Evolutionary conservation across 768 basidiomycete genomes (phyloP).

Genomic region (Auriculariales sp.): DNA sequence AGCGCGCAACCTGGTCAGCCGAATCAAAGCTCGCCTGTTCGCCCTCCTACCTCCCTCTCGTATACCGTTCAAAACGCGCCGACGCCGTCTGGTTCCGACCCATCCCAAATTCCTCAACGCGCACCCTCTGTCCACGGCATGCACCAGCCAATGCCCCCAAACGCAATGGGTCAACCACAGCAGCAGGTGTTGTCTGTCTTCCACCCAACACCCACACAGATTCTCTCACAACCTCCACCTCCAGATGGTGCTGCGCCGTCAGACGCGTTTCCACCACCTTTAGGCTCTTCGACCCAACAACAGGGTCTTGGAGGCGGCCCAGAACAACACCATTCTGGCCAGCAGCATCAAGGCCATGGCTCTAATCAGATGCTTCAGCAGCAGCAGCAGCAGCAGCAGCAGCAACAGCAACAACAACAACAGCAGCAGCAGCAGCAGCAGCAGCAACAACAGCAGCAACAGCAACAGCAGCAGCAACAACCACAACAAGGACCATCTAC

Average conservation of each 20-base stretch:
- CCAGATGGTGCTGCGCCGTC: background rate
- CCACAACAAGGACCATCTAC: background rate
- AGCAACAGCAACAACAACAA: constrained; percentile 10
- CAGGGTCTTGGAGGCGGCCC: too few species aligned
- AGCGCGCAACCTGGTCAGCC: background rate
- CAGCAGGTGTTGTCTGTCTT: too few species aligned
- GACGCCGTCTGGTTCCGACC: too few species aligned
- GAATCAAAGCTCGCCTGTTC: too few species aligned
- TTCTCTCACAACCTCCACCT: background rate
- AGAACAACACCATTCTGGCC: too few species aligned
- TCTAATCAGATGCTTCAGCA: too few species aligned
- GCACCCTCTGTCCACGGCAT: background rate
- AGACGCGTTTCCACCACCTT: background rate
- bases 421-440: constrained; percentile 20
- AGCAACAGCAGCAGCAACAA: constrained; percentile 1
- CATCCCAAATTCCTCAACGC: too few species aligned
- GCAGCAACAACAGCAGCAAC: constrained; percentile 14
- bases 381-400: constrained; percentile 14
- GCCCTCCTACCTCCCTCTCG: too few species aligned
- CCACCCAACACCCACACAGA: background rate
- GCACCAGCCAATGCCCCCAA: too few species aligned
- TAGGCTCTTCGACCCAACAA: background rate
- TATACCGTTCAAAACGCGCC: too few species aligned
- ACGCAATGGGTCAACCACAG: too few species aligned
- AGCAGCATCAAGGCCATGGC: too few species aligned